Evolutionary conservation across 768 basidiomycete genomes (phyloP).

Genomic region (Serendipita sp.): DNA sequence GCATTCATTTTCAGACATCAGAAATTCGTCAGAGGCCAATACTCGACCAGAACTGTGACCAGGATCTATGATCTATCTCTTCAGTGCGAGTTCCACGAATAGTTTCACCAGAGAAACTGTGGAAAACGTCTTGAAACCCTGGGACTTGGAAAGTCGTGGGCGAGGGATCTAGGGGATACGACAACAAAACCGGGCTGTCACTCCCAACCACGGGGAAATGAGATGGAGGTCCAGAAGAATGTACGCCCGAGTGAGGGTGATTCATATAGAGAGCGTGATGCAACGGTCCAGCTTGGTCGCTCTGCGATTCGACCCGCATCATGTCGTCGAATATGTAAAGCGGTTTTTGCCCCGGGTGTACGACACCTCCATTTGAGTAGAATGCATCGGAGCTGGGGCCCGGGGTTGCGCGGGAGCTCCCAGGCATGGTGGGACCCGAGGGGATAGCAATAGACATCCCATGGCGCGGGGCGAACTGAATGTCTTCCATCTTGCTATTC

Average conservation of each 20-base stretch:
- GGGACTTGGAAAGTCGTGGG: background rate
- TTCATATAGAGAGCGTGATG: background rate
- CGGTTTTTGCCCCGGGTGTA: background rate
- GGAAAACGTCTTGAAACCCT: background rate
- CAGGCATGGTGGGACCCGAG: background rate
- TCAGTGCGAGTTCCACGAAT: background rate
- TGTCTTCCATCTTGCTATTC: background rate
- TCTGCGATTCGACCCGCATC: background rate
- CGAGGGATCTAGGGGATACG: background rate
- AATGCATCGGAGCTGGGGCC: background rate
- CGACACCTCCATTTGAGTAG: too few relatives aligned
- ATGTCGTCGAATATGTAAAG: background rate
- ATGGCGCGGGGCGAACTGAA: background rate
- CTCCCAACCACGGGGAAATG: too few relatives aligned
- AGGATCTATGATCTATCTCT: background rate
- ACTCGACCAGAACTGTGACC: background rate
- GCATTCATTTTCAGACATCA: too few relatives aligned
- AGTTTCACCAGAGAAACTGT: background rate
- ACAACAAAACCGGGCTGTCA: background rate
- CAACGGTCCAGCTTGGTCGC: background rate
- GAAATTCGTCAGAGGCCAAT: background rate
- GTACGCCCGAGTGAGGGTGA: background rate
- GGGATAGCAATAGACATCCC: background rate
- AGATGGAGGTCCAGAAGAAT: too few relatives aligned
- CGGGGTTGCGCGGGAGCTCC: background rate